phyloP scores from a whole-genome alignment of 805 yeast genomes.

The Lipomyces japonicus region DNA sequence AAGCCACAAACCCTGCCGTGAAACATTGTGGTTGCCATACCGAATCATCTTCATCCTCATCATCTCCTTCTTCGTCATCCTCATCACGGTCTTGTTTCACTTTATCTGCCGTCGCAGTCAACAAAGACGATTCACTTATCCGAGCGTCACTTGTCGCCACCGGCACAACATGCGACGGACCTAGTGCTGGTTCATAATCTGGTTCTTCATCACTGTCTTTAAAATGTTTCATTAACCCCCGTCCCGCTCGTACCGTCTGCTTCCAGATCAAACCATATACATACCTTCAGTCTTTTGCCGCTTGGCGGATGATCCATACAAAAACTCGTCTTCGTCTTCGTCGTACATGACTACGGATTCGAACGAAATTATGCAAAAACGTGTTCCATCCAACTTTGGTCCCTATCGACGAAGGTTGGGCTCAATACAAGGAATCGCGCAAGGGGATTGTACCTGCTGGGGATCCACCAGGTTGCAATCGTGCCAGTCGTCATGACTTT shows the following conservation, averaged over 20 bases:
- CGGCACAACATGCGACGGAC: background rate
- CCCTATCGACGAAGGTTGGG: no score
- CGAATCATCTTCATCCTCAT: constrained; percentile 48
- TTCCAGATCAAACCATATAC: constrained; percentile 2
- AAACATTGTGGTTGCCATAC: no score
- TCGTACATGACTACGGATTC: no score
- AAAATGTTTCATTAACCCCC: background rate
- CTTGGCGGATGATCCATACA: constrained; percentile 49
- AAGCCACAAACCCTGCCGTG: constrained; percentile 34
- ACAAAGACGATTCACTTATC: constrained; percentile 32
- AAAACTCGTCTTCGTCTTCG: constrained; percentile 68
- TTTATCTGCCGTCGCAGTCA: no score
- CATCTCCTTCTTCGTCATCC: constrained; percentile 46
- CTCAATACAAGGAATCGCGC: no score
- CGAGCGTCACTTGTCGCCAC: no score
- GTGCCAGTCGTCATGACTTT: no score
- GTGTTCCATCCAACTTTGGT: no score
- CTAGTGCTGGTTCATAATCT: background rate
- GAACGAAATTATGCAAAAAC: no score
- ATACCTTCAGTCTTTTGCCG: constrained; percentile 31
- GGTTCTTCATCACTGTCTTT: background rate
- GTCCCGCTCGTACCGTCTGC: background rate
- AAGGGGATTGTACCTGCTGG: no score
- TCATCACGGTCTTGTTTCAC: constrained; percentile 35
- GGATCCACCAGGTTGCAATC: no score